Evolutionary conservation across 2,329 filamentous ascomycete species (phyloP).

Genomic region (Elsinoe arachidis): DNA sequence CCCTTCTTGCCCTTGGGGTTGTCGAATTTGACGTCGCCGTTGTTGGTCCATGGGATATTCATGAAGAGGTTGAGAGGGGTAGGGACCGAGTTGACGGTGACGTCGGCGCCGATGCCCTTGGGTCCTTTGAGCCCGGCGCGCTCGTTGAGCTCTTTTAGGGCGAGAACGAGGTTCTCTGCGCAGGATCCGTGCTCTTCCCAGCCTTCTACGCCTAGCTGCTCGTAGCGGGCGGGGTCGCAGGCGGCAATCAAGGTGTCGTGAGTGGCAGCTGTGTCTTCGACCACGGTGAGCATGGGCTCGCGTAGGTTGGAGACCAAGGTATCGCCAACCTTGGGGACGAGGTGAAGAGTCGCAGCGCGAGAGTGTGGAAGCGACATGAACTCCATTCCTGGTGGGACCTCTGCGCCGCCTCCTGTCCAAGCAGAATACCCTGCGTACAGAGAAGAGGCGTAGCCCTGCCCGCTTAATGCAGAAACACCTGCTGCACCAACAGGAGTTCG

Average conservation of each 20-base stretch:
- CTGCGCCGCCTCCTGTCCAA: conserved; percentile 24
- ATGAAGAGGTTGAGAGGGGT: conserved; percentile 42
- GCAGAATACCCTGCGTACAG: conserved; percentile 43
- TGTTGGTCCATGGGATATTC: conserved; percentile 37
- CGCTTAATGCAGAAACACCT: conserved; percentile 35
- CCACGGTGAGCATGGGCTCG: conserved; percentile 37
- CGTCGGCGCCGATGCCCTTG: conserved; percentile 39
- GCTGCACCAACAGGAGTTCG: conserved; percentile 44
- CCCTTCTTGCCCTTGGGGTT: conserved; percentile 32
- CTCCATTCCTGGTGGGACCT: conserved; percentile 1
- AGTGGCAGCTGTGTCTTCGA: conserved; percentile 38
- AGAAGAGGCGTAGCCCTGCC: conserved; percentile 39
- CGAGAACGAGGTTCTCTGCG: conserved; percentile 42
- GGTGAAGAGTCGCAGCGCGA: conserved; percentile 33
- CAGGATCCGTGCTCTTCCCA: conserved; percentile 37
- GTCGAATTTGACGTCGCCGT: conserved; percentile 35
- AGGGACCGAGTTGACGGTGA: conserved; percentile 40
- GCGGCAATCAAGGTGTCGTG: conserved; percentile 42
- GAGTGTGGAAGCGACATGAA: conserved; percentile 38
- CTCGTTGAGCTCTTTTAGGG: conserved; percentile 41
- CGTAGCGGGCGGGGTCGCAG: conserved; percentile 36
- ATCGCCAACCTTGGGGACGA: conserved; percentile 35
- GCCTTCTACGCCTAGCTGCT: conserved; percentile 33
- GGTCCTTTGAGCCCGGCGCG: conserved; percentile 38
- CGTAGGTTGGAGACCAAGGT: conserved; percentile 39